Conservation (phyloP, 106 monocot genomes). For the Cymbidium sinense region DNA sequence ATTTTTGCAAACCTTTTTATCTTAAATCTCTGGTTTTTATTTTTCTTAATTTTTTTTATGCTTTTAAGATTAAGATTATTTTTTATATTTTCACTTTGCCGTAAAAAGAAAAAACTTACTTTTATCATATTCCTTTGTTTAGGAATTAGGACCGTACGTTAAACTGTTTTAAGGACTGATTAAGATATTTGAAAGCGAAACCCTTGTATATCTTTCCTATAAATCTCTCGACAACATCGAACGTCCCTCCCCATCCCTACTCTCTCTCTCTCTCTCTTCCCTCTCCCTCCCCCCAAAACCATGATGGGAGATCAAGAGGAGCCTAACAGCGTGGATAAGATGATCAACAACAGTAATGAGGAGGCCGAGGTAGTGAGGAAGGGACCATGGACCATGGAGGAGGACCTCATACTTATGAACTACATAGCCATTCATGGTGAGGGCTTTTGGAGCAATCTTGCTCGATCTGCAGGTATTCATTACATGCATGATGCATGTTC, state of each 20-base stretch:
- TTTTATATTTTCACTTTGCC: too few relatives aligned
- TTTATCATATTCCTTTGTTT: too few relatives aligned
- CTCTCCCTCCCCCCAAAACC: background rate
- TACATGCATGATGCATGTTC: background rate
- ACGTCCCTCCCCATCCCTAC: background rate
- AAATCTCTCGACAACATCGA: background rate
- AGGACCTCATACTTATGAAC: slow-evolving; percentile 72
- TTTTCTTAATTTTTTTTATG: too few relatives aligned
- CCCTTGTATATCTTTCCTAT: background rate
- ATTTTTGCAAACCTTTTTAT: too few relatives aligned
- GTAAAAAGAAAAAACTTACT: too few relatives aligned
- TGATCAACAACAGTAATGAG: slow-evolving; percentile 15
- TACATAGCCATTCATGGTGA: slow-evolving; percentile 59
- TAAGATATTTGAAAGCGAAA: too few relatives aligned
- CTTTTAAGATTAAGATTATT: too few relatives aligned
- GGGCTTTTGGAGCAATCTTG: slow-evolving; percentile 64
- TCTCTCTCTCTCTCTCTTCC: background rate
- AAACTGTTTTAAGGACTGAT: too few relatives aligned
- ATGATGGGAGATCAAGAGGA: slow-evolving; percentile 13
- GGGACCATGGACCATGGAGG: slow-evolving; percentile 79
- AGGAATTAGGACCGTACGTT: too few relatives aligned
- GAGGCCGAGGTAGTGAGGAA: slow-evolving; percentile 46
- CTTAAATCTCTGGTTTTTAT: too few relatives aligned
- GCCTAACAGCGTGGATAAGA: slow-evolving; percentile 9
- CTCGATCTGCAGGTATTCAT: slow-evolving; percentile 50